phyloP scores from a whole-genome alignment of 2,329 filamentous ascomycete species.

The Harringtonia lauricola region DNA sequence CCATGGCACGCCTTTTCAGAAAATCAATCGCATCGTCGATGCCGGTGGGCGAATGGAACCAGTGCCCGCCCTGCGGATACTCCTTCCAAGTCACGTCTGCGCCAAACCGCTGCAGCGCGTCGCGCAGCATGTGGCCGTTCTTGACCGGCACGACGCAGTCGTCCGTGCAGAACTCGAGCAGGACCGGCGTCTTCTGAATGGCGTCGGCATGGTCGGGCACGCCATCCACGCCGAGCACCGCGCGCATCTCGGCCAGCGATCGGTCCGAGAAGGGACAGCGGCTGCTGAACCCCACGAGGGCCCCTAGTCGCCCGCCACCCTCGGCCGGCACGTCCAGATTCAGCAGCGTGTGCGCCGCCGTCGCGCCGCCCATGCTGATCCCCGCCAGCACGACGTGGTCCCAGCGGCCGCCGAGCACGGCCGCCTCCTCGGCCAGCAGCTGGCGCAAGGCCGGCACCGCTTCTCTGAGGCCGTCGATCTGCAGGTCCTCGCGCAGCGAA shows the following conservation, averaged over 20 bases:
- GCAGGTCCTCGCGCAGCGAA: too few relatives aligned
- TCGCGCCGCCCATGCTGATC: slow-evolving; percentile 30
- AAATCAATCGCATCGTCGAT: slow-evolving; percentile 25
- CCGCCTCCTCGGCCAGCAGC: slow-evolving; percentile 21
- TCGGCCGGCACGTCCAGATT: not conserved
- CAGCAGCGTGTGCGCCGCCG: slow-evolving; percentile 4
- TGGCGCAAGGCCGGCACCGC: slow-evolving; percentile 21
- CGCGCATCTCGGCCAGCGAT: too few relatives aligned
- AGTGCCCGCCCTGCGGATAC: slow-evolving; percentile 31
- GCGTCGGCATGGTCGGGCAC: too few relatives aligned
- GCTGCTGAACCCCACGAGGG: too few relatives aligned
- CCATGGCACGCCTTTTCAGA: not conserved
- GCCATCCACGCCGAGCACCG: too few relatives aligned
- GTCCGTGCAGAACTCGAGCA: too few relatives aligned
- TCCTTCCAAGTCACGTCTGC: slow-evolving; percentile 27
- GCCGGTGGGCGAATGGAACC: slow-evolving; percentile 30
- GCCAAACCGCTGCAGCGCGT: slow-evolving; percentile 23
- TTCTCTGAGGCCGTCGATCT: slow-evolving; percentile 26
- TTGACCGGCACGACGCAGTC: slow-evolving; percentile 26
- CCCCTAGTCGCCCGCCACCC: too few relatives aligned
- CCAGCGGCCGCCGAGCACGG: slow-evolving; percentile 13
- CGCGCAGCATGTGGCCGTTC: slow-evolving; percentile 22
- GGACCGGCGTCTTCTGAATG: too few relatives aligned
- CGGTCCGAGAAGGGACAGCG: too few relatives aligned
- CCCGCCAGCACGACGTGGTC: slow-evolving; percentile 28